Base-by-base conservation (phyloP, 768 basidiomycete genomes). In the Rhizopogon vinicolor region DNA sequence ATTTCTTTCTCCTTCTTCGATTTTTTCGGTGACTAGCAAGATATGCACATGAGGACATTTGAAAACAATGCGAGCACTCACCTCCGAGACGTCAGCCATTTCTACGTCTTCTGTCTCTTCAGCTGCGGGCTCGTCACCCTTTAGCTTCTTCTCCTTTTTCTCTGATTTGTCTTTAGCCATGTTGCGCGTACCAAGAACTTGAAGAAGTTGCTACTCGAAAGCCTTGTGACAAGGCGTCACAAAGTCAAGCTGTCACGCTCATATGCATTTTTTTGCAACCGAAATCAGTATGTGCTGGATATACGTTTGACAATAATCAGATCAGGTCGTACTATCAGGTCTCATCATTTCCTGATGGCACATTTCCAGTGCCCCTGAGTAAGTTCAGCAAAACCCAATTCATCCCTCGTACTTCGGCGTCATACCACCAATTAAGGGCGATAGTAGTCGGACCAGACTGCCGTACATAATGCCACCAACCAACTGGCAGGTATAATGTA, bases 401-500 rank as follows among this genome's bases (percentile, higher is more conserved):
- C 73, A 81, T 79, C 13, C 91, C 89, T 53, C 78, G 72, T 67
- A 86, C 79, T 65, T 91, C 87, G 60, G 87, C 78, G 62, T 94
- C 91, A 66, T 91, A 92, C 91, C 91, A 94, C 85, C 89, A 93
- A 63, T 94, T 94, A 19, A 91, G 62, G 1, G 90, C 89, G 56
- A 93, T 82, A 1, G 81, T 84, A 22, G 76, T 73, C 56, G 77
- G 74, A 3, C 77, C 79, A 3, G 79, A 74, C 65, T 97, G 94
- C 41, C 83, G 78, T 37, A 96, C 92, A 63, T 91, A 81, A 66
- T 96, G 94, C 87, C 89, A 96, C 95, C 95, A 97, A 0, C 91
- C 87, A 5, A 87, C 81, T n/a, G 95, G 95, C 18, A 97, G 81
- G 69, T 93, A 96, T 18, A 97, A 71, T 1, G 87, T 85, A 60